These are phyloP conservation scores for Plenodomus lindquistii DNA, from an alignment of 2,329 filamentous ascomycete genomes.

Conservation along the genomic window DNA sequence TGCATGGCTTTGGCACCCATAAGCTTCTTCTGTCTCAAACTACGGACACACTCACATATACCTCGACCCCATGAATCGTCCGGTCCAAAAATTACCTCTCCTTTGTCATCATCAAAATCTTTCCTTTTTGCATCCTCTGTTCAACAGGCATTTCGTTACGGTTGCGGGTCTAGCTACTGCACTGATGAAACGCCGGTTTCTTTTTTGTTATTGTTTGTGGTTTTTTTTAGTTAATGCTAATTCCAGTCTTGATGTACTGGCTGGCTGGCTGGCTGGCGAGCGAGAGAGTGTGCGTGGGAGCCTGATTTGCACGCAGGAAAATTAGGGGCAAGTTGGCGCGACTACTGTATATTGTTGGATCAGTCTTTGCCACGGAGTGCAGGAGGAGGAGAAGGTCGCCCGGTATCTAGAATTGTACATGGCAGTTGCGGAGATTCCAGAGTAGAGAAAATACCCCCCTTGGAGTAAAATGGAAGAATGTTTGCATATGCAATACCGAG, in stretches of 20 bases:
- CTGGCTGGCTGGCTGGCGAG: too few relatives aligned
- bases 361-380: too few relatives aligned
- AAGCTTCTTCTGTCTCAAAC: constrained; percentile 3
- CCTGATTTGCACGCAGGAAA: too few relatives aligned
- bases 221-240: constrained; percentile 4
- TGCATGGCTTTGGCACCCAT: constrained; percentile 20
- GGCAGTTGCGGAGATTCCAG: too few relatives aligned
- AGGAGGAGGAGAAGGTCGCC: too few relatives aligned
- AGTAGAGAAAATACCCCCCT: too few relatives aligned
- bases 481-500: too few relatives aligned
- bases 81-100: not conserved
- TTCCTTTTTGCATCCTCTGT: constrained; percentile 1
- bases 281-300: too few relatives aligned
- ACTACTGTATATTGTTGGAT: too few relatives aligned
- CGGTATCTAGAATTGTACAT: too few relatives aligned
- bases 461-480: too few relatives aligned
- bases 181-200: not conserved
- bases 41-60: not conserved
- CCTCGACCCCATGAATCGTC: not conserved
- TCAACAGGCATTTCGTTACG: not conserved
- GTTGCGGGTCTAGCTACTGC: not conserved
- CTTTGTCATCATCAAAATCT: constrained; percentile 1
- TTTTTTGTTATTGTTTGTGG: not conserved
- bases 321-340: too few relatives aligned
- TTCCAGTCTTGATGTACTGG: constrained; percentile 6